Percentiles rank a stretch among this genome's conserved stretches.
Evolutionary conservation across 2,329 filamentous ascomycete genomes (phyloP).

Genomic region (Aspergillus awamori): DNA sequence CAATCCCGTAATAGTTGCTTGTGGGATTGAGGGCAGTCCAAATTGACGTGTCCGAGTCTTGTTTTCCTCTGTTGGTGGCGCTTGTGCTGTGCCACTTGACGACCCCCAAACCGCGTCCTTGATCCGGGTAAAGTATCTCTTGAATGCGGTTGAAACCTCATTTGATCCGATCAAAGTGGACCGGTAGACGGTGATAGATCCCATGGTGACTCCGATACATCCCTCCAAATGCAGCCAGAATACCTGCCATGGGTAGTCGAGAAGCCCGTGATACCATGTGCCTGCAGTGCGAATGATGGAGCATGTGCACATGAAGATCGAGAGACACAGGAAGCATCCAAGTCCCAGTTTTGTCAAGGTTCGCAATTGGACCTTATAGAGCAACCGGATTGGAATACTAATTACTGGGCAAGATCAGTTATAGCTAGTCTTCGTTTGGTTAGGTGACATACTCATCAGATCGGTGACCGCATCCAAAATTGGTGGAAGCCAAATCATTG

Average conservation of each 20-base stretch:
- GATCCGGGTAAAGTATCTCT: not conserved
- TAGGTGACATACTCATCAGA: not conserved
- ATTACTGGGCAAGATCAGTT: not conserved
- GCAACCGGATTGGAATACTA: constrained; percentile 1
- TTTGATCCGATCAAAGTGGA: not conserved
- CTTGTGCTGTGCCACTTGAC: not conserved
- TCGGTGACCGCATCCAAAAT: not conserved
- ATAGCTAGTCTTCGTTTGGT: not conserved
- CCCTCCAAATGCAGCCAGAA: constrained; percentile 6
- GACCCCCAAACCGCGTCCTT: not conserved
- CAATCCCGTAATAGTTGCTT: not conserved
- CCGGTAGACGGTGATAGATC: constrained; percentile 3
- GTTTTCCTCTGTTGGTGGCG: not conserved
- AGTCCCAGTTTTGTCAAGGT: not conserved
- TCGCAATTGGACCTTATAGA: not conserved
- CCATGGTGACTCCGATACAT: not conserved
- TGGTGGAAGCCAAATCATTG: not conserved
- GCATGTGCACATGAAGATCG: constrained; percentile 2
- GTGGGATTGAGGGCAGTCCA: not conserved
- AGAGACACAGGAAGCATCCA: constrained; percentile 1
- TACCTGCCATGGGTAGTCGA: constrained; percentile 7
- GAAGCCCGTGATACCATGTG: not conserved
- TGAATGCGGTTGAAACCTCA: not conserved
- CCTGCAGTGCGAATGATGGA: constrained; percentile 6
- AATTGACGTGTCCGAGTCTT: not conserved